Conservation (phyloP, 2,329 filamentous ascomycete genomes). For the Tolypocladium album region DNA sequence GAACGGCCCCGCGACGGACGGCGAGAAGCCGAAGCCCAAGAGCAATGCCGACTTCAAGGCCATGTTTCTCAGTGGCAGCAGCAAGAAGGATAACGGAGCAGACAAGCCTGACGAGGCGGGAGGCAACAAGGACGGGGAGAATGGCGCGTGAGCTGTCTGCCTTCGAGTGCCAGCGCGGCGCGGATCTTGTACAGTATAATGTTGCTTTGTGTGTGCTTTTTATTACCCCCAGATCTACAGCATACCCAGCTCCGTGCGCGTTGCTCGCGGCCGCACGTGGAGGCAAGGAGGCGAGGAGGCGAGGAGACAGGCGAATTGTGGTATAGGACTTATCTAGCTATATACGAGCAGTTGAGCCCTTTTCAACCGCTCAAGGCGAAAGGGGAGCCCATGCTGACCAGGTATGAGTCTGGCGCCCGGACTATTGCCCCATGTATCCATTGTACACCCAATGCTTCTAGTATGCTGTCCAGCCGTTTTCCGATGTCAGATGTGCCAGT, state of each 20-base stretch:
- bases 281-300: constrained; percentile 26
- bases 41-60: constrained; percentile 50
- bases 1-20: constrained; percentile 11
- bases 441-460: background rate
- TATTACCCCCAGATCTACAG: background rate
- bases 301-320: background rate
- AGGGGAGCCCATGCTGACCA: background rate
- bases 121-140: background rate
- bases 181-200: background rate
- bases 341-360: background rate
- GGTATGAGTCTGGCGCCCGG: background rate
- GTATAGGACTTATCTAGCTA: background rate
- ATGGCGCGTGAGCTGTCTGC: background rate
- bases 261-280: background rate
- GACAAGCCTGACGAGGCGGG: background rate
- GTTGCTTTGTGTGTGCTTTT: constrained; percentile 29
- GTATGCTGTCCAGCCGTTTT: background rate
- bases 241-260: background rate
- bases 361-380: background rate
- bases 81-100: constrained; percentile 2
- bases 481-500: background rate
- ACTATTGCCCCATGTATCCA: background rate
- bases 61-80: constrained; percentile 27
- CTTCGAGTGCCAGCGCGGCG: background rate
- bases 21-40: constrained; percentile 24